Base-by-base conservation (phyloP, 225 moss, liverwort and hornwort species). In the Climacium dendroides region DNA sequence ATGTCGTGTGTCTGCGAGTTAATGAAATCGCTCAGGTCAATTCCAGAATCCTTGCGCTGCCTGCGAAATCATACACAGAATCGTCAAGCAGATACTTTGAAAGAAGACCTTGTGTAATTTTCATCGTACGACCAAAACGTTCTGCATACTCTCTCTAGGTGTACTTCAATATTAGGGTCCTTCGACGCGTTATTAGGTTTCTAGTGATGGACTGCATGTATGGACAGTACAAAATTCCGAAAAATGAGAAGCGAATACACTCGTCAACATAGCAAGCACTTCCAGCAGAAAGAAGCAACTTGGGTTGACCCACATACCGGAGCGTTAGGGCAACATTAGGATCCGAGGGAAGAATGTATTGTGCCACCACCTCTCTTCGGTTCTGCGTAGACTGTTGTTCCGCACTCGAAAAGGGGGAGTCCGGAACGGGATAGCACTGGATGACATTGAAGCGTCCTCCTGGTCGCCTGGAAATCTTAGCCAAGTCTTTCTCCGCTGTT, bases 401-500 rank as follows among this genome's bases (percentile, higher is more conserved):
- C 61, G 79, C 79, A 18, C 48, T 70, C 58, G 47, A 65, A 11
- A 34, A 63, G 29, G 80, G 74, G 72, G 50, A 82, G 41, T 85
- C 69, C 62, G 85, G 87, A 80, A 75, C 52, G 26, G 91, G 79
- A 87, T 83, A 92, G 86, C 86, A 91, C 25, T 90, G 94, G 73
- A 97, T 92, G 54, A 97, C 89, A 91, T 95, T 93, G 91, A 95
- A 96, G 73, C 96, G 94, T 74, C 97, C 97, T 84, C 84, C 93
- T 78, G 96, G 95, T 87, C 95, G 92, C 90, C 97, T 90, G 53
- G 97, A 96, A 52, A 97, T 84, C 83, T 92, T 91, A 61, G 83
- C 67, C 79, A 95, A 89, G 81, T 91, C 93, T 83, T 85, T 90
- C 89, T 93, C 92, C 67, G 80, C 74, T 84, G 78, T 39, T 28